These are phyloP conservation scores for Xylariomycetidae sp. DNA, from an alignment of 2,329 filamentous ascomycete species.

Conservation along the genomic window DNA sequence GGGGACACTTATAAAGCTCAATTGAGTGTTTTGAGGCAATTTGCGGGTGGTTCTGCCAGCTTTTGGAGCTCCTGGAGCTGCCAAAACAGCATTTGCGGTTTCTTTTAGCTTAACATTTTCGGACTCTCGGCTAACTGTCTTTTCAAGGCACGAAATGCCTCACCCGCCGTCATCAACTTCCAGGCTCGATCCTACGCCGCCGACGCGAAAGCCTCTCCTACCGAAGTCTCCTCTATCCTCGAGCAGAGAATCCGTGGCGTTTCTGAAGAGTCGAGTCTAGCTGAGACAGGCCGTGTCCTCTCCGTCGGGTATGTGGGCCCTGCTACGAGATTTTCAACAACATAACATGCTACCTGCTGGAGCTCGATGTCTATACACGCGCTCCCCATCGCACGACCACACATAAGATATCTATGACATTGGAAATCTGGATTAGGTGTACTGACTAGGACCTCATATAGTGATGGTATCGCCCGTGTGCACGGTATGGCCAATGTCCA, in stretches of 20 bases:
- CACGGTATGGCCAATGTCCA: slow-evolving; percentile 99
- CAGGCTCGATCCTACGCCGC: slow-evolving; percentile 85
- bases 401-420: neutral
- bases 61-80: slow-evolving; percentile 33
- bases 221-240: slow-evolving; percentile 98
- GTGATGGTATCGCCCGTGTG: slow-evolving; percentile 99
- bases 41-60: slow-evolving; percentile 25
- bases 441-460: slow-evolving; percentile 38
- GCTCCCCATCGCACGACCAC: too few species aligned
- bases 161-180: slow-evolving; percentile 72
- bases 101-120: slow-evolving; percentile 29
- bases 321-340: slow-evolving; percentile 19
- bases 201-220: slow-evolving; percentile 92
- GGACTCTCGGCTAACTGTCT: slow-evolving; percentile 55
- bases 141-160: slow-evolving; percentile 76
- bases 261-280: slow-evolving; percentile 91
- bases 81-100: slow-evolving; percentile 6
- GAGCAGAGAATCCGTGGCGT: slow-evolving; percentile 99
- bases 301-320: slow-evolving; percentile 84
- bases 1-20: slow-evolving; percentile 27
- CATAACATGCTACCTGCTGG: neutral
- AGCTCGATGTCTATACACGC: neutral
- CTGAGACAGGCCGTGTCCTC: slow-evolving; percentile 98
- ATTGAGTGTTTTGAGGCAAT: slow-evolving; percentile 32
- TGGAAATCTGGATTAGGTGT: slow-evolving; percentile 9